These are phyloP conservation scores for Eucalyptus caleyi DNA, from an alignment of 345 rosid species.

Conservation along the genomic window DNA sequence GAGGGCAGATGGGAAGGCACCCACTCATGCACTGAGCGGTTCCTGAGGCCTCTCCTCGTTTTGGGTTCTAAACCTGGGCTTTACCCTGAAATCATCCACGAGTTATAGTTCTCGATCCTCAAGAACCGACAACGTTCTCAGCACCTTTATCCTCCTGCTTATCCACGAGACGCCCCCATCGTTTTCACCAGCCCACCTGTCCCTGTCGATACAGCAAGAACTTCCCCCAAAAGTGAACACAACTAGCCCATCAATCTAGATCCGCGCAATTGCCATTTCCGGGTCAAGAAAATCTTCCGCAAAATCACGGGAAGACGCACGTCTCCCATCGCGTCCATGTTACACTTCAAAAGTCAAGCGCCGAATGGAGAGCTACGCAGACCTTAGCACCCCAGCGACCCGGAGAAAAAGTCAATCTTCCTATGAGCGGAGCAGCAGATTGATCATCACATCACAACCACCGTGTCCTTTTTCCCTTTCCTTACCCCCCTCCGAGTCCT, in stretches of 20 bases:
- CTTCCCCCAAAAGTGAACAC: neutral
- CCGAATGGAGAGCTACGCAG: neutral
- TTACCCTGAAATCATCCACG: neutral
- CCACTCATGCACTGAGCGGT: neutral
- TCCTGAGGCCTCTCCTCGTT: neutral
- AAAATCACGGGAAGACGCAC: neutral
- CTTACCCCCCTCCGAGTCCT: neutral
- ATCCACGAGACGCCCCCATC: neutral
- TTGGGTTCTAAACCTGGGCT: neutral
- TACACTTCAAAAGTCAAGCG: neutral
- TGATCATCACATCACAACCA: neutral
- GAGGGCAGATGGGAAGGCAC: neutral
- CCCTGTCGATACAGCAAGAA: neutral
- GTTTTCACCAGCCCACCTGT: neutral
- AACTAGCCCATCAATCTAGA: neutral
- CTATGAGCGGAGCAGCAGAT: neutral
- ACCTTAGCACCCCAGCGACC: neutral
- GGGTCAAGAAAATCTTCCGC: neutral
- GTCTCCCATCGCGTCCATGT: neutral
- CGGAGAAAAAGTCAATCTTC: neutral
- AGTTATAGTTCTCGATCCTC: neutral
- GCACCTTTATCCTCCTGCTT: neutral
- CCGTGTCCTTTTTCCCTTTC: neutral
- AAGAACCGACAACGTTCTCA: neutral
- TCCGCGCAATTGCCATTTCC: neutral